Conservation (phyloP, 495 filamentous ascomycete species). For the Aspergillus sclerotiicarbonarius region DNA sequence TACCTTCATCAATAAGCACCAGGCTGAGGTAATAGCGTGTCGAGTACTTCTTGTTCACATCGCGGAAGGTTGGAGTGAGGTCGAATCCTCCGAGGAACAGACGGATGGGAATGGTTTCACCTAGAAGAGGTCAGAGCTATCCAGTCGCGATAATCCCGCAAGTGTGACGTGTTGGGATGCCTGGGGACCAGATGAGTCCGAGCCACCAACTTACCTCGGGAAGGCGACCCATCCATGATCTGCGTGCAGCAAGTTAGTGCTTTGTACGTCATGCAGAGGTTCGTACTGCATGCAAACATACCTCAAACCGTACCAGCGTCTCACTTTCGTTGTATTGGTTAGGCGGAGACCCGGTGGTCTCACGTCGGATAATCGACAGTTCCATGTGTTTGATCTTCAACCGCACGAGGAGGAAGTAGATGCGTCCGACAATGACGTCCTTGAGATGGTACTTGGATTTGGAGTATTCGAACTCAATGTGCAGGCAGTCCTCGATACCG, state of each 20-base stretch:
- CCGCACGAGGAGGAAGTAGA: constrained; percentile 97
- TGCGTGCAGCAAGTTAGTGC: constrained; percentile 34
- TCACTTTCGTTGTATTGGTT: constrained; percentile 99
- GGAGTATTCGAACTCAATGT: constrained; percentile 99
- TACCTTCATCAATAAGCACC: constrained; percentile 95
- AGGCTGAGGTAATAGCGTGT: constrained; percentile 96
- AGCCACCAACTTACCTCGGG: constrained; percentile 58
- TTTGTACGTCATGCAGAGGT: background rate
- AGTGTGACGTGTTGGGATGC: background rate
- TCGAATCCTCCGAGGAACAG: constrained; percentile 98
- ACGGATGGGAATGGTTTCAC: constrained; percentile 96
- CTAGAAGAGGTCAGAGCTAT: constrained; percentile 40
- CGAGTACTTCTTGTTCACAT: constrained; percentile 99
- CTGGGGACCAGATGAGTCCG: background rate
- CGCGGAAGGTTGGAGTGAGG: constrained; percentile 95
- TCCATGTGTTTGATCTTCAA: constrained; percentile 99
- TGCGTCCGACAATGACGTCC: constrained; percentile 97
- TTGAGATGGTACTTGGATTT: constrained; percentile 99
- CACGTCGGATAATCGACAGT: constrained; percentile 92
- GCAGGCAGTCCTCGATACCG: constrained; percentile 97
- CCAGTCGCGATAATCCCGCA: background rate
- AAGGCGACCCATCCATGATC: constrained; percentile 99
- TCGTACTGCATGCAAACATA: constrained; percentile 36
- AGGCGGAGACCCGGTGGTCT: constrained; percentile 97
- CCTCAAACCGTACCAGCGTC: constrained; percentile 96